These are phyloP conservation scores for Emmonsiellopsis sp. DNA, from an alignment of 2,329 filamentous ascomycete species.

Conservation along the genomic window DNA sequence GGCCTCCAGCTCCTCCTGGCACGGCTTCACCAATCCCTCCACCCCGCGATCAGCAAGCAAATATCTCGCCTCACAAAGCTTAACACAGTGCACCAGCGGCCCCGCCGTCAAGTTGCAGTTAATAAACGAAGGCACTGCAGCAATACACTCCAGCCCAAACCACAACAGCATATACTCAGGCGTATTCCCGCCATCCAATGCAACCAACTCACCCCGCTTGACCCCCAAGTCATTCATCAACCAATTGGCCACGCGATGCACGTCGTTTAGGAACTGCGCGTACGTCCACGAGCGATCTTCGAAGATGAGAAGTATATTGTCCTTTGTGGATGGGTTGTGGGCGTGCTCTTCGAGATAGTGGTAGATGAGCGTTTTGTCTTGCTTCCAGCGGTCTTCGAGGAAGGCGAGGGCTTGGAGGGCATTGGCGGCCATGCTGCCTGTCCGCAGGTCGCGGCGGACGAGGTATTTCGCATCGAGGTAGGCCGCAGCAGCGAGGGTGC, in stretches of 20 bases:
- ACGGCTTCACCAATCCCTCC: conserved; percentile 36
- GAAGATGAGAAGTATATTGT: not conserved
- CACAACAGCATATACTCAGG: conserved; percentile 39
- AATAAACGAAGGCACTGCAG: conserved; percentile 36
- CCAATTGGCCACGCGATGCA: conserved; percentile 1
- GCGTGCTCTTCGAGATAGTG: conserved; percentile 1
- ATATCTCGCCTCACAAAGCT: not conserved
- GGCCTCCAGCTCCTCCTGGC: conserved; percentile 30
- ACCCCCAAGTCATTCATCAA: conserved; percentile 1
- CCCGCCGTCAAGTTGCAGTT: conserved; percentile 39
- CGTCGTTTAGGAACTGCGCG: not conserved
- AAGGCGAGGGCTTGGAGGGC: not conserved
- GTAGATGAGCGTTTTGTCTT: conserved; percentile 3
- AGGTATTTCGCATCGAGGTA: conserved; percentile 3
- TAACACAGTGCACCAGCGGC: conserved; percentile 4
- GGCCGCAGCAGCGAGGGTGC: not conserved
- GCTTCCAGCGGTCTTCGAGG: not conserved
- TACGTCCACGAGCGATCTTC: conserved; percentile 1
- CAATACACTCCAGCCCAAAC: conserved; percentile 37
- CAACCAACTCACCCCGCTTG: conserved; percentile 30
- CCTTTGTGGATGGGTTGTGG: not conserved
- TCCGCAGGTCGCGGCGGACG: not conserved
- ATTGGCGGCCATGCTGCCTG: not conserved
- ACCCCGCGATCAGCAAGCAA: conserved; percentile 17
- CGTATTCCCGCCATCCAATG: conserved; percentile 40